Conservation (phyloP, 768 basidiomycete species). For the Hysterangium stoloniferum region DNA sequence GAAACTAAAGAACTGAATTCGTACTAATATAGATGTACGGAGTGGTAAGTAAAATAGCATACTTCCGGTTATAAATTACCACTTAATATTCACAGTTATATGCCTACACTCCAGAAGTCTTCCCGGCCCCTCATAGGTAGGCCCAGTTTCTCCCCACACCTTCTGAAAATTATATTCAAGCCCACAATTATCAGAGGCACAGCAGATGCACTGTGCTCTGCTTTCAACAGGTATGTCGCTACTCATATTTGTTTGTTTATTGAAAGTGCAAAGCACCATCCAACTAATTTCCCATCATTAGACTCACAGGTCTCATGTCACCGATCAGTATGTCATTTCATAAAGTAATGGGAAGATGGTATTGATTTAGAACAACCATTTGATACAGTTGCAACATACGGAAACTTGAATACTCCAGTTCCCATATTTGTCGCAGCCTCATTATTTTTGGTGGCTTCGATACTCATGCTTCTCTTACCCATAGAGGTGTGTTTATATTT, state of each 20-base stretch:
- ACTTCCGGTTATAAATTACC: not conserved
- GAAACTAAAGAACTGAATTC: not conserved
- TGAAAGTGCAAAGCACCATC: too few relatives aligned
- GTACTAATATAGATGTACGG: conserved; percentile 34
- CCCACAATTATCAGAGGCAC: conserved; percentile 28
- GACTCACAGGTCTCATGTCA: conserved; percentile 37
- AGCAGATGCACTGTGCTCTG: conserved; percentile 41
- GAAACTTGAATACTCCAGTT: conserved; percentile 9
- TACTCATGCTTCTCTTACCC: conserved; percentile 36
- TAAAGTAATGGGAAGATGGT: not conserved
- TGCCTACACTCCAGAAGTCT: conserved; percentile 53
- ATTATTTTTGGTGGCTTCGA: conserved; percentile 34
- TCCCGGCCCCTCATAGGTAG: conserved; percentile 44
- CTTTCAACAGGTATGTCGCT: conserved; percentile 31
- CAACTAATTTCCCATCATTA: not conserved
- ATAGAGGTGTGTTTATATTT: conserved; percentile 32
- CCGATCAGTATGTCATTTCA: conserved; percentile 23
- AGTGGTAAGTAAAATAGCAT: conserved; percentile 17
- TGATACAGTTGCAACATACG: conserved; percentile 20
- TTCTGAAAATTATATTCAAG: not conserved
- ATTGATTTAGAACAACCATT: not conserved
- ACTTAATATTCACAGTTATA: conserved; percentile 25
- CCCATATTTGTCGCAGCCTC: conserved; percentile 43
- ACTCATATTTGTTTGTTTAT: too few relatives aligned
- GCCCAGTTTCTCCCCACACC: not conserved